Percentiles rank a stretch among this genome's conserved stretches.
These are phyloP conservation scores for Penicillium macrosclerotiorum DNA, from an alignment of 495 filamentous ascomycete species.

Conservation along the genomic window DNA sequence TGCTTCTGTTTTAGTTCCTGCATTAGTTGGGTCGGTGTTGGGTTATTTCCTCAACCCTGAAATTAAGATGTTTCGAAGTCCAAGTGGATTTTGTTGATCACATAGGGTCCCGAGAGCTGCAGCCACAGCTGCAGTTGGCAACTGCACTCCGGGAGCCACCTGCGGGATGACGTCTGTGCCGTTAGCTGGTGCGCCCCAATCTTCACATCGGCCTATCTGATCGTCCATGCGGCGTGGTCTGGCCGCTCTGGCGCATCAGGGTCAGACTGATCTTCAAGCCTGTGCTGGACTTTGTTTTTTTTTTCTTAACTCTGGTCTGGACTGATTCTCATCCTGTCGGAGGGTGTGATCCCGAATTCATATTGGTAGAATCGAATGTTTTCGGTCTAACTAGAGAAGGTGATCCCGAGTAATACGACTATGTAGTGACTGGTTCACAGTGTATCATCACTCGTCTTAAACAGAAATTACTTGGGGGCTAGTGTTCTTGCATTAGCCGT, in stretches of 20 bases:
- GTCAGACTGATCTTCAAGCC: too few species aligned
- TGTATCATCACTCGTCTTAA: too few species aligned
- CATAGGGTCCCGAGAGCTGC: too few species aligned
- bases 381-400: background rate
- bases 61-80: too few species aligned
- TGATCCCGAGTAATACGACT: background rate
- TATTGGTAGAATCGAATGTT: background rate
- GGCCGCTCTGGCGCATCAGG: background rate
- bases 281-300: background rate
- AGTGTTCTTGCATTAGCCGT: too few species aligned
- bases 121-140: too few species aligned
- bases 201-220: conserved; percentile 1
- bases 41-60: background rate
- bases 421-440: too few species aligned
- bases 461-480: too few species aligned
- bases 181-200: conserved; percentile 4
- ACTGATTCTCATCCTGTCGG: too few species aligned
- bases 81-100: too few species aligned
- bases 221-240: background rate
- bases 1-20: background rate
- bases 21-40: conserved; percentile 1
- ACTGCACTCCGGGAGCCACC: conserved; percentile 4
- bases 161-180: conserved; percentile 21
- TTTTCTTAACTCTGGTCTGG: too few species aligned
- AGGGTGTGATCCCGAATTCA: conserved; percentile 1